Conservation (phyloP, 78 protist species). For the Isochrysis galbana region DNA sequence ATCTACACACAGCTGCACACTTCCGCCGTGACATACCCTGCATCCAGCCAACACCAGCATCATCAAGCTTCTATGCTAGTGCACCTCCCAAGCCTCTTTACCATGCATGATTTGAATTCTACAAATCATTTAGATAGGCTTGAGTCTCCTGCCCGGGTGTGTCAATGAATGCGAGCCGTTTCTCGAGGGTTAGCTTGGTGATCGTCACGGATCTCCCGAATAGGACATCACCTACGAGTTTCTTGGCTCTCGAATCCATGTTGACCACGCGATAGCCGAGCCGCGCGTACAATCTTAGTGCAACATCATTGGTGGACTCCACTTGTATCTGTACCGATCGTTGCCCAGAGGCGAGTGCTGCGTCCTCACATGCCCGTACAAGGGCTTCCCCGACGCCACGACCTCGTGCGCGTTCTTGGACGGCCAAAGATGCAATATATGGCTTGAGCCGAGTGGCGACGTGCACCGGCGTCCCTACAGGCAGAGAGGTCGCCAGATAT, state of each 20-base stretch:
- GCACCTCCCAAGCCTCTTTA: too few species aligned
- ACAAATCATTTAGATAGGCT: too few species aligned
- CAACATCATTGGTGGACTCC: not conserved
- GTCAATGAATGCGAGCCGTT: too few species aligned
- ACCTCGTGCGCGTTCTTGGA: not conserved
- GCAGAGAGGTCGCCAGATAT: not conserved
- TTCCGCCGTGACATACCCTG: too few species aligned
- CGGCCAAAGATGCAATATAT: not conserved
- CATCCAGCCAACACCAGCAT: too few species aligned
- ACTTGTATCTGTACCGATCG: not conserved
- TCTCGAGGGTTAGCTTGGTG: not conserved
- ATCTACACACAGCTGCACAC: too few species aligned
- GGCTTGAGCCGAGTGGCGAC: not conserved
- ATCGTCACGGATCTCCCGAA: not conserved
- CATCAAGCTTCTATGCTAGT: too few species aligned
- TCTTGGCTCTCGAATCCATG: not conserved
- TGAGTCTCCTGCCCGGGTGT: too few species aligned
- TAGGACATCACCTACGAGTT: not conserved
- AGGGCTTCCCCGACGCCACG: not conserved
- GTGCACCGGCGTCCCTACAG: not conserved
- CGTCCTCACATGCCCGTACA: not conserved
- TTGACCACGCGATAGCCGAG: not conserved
- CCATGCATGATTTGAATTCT: too few species aligned
- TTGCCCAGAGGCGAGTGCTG: not conserved
- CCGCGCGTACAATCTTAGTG: not conserved